Evolutionary conservation across 345 rosid genomes (phyloP).

Genomic region (Geranium rotundifolium): DNA sequence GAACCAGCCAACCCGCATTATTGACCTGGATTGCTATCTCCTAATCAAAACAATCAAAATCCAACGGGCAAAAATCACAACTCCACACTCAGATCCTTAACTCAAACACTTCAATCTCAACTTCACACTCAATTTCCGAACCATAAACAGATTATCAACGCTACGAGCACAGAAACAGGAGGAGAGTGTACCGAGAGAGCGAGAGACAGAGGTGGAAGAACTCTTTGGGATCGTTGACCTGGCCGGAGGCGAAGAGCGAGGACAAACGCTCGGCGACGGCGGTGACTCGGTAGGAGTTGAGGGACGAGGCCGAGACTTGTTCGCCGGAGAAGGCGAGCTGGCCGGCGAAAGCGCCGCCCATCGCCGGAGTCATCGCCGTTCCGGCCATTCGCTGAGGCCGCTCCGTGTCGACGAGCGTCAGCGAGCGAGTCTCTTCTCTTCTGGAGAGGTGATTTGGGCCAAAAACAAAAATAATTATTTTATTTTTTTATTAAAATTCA

Average conservation of each 20-base stretch:
- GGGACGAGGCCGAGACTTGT: slow-evolving; percentile 1
- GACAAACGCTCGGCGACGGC: slow-evolving; percentile 36
- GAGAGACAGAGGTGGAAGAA: slow-evolving; percentile 49
- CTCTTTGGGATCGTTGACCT: slow-evolving; percentile 14
- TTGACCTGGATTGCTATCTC: neutral
- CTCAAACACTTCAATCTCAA: neutral
- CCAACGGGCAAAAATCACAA: neutral
- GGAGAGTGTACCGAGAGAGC: slow-evolving; percentile 43
- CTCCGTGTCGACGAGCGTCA: neutral
- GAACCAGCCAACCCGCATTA: neutral
- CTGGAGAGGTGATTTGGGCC: too few relatives aligned
- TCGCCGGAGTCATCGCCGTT: slow-evolving; percentile 4
- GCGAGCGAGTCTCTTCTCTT: too few relatives aligned
- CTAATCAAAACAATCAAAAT: neutral
- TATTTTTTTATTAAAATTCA: too few relatives aligned
- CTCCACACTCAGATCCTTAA: neutral
- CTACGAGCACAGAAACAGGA: neutral
- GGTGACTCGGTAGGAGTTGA: slow-evolving; percentile 30
- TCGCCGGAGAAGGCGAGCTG: slow-evolving; percentile 5
- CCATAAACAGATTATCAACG: neutral
- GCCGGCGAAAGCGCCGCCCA: slow-evolving; percentile 2
- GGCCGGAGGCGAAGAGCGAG: slow-evolving; percentile 12
- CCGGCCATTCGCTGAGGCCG: slow-evolving; percentile 2
- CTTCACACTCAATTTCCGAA: neutral
- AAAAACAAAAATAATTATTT: too few relatives aligned